Conservation (phyloP, 2,329 filamentous ascomycete species). For the Sarocladiaceae sp. region DNA sequence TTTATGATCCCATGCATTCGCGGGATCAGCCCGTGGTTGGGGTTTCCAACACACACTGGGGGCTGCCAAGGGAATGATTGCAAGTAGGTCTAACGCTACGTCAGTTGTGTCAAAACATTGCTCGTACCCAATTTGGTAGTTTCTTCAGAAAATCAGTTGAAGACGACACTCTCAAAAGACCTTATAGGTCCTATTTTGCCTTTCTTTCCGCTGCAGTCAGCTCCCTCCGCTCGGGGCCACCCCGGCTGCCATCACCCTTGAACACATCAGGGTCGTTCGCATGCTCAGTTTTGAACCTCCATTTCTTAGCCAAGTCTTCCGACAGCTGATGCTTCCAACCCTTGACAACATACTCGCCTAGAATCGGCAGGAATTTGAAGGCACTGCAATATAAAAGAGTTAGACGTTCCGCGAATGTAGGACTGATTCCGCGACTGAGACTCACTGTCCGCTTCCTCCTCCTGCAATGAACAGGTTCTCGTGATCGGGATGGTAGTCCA, state of each 20-base stretch:
- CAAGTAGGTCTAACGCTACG: too few species aligned
- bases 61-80: too few species aligned
- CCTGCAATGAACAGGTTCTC: conserved; percentile 43
- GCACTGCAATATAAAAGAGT: conserved; percentile 6
- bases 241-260: conserved; percentile 16
- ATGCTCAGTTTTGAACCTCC: conserved; percentile 13
- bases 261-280: conserved; percentile 12
- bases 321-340: conserved; percentile 12
- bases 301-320: conserved; percentile 10
- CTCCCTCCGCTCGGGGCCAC: conserved; percentile 11
- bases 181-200: too few species aligned
- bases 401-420: neutral
- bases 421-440: neutral
- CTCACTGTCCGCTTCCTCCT: conserved; percentile 26
- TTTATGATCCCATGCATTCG: too few species aligned
- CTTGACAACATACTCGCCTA: conserved; percentile 12
- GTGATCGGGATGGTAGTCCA: conserved; percentile 38
- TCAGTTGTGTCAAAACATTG: too few species aligned
- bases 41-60: too few species aligned
- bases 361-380: conserved; percentile 16
- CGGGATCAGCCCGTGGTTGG: too few species aligned
- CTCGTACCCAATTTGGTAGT: too few species aligned
- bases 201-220: neutral
- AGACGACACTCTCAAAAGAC: too few species aligned
- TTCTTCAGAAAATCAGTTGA: too few species aligned